Evolutionary conservation across 768 basidiomycete species (phyloP).

Genomic region (Pleurotus giganteus): DNA sequence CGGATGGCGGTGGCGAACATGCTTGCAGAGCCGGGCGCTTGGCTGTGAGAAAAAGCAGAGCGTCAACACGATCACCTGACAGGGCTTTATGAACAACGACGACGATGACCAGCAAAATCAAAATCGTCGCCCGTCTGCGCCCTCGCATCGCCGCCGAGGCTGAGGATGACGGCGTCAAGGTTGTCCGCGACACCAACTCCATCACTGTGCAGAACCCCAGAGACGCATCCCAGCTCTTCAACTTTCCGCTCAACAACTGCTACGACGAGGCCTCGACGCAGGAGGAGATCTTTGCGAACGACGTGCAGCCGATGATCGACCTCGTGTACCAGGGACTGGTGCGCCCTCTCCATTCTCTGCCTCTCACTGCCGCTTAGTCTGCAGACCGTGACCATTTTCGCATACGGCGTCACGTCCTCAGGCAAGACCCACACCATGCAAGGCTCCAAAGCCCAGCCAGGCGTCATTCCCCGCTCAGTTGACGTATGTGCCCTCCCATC

Average conservation of each 20-base stretch:
- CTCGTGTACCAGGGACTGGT: constrained; percentile 77
- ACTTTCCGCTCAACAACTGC: constrained; percentile 76
- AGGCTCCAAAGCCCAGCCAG: constrained; percentile 68
- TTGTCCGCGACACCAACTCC: constrained; percentile 41
- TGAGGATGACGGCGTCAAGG: constrained; percentile 58
- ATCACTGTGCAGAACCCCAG: constrained; percentile 72
- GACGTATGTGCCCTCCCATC: constrained; percentile 38
- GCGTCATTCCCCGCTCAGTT: constrained; percentile 84
- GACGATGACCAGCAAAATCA: constrained; percentile 54
- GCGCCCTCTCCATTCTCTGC: constrained; percentile 23
- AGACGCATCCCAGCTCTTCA: constrained; percentile 67
- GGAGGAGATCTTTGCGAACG: constrained; percentile 72
- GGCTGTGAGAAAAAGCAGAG: too few relatives aligned
- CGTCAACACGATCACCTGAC: not conserved
- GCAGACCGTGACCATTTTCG: constrained; percentile 84
- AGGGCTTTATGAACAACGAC: too few relatives aligned
- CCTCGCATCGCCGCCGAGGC: constrained; percentile 62
- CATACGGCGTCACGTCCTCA: constrained; percentile 88
- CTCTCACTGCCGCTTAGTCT: constrained; percentile 1
- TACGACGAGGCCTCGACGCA: constrained; percentile 72
- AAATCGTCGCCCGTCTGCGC: constrained; percentile 70
- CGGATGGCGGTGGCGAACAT: constrained; percentile 73
- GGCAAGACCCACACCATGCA: constrained; percentile 96
- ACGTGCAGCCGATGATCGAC: constrained; percentile 77
- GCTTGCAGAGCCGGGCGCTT: not conserved